phyloP scores from a whole-genome alignment of 176 grass and related monocot genomes.

The Coix lacrymajobi region DNA sequence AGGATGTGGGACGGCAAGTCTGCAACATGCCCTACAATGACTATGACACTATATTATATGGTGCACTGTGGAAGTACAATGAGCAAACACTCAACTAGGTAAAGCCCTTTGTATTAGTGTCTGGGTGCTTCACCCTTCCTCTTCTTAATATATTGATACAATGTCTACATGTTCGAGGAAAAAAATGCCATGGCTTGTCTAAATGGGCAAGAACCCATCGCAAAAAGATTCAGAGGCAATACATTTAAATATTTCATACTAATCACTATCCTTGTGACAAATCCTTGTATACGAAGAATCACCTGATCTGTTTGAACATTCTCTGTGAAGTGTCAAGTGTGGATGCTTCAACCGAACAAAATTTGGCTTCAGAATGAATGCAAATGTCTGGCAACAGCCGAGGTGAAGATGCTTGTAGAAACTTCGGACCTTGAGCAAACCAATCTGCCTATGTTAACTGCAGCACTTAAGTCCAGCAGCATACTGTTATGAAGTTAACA shows the following conservation, averaged over 20 bases:
- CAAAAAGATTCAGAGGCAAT: background rate
- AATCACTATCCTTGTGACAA: background rate
- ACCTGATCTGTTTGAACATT: background rate
- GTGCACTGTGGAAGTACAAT: too few relatives aligned
- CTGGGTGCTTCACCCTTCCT: too few relatives aligned
- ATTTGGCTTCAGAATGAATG: background rate
- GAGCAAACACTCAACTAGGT: too few relatives aligned
- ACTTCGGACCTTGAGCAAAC: background rate
- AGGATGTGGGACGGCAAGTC: too few relatives aligned
- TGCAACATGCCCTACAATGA: too few relatives aligned
- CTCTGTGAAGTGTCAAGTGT: background rate
- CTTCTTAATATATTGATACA: too few relatives aligned
- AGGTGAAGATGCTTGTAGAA: background rate
- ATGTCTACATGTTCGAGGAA: too few relatives aligned
- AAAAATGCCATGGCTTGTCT: background rate
- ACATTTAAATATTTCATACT: background rate
- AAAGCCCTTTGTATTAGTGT: too few relatives aligned
- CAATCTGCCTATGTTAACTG: background rate
- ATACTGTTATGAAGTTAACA: background rate
- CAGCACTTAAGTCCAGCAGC: background rate
- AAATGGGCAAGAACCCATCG: background rate
- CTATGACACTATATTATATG: too few relatives aligned
- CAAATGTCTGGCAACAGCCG: background rate
- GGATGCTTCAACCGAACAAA: background rate
- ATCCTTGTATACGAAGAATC: background rate